Conservation (phyloP, 768 basidiomycete genomes). For the Pulveroboletus sp. region DNA sequence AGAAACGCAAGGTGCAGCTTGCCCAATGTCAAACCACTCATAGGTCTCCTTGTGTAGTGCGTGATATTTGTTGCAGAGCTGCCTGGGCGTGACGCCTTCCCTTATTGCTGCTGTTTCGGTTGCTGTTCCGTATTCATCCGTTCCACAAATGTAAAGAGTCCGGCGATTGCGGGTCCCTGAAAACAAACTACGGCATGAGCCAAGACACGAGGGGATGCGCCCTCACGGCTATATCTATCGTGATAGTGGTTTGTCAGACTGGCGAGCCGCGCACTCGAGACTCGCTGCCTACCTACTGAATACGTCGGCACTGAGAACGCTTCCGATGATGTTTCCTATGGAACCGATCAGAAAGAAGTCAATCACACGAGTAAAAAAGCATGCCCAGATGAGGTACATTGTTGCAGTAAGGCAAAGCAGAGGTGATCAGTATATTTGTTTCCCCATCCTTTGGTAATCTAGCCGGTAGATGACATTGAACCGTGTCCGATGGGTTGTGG, state of each 20-base stretch:
- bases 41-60: constrained; percentile 87
- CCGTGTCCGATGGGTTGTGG: background rate
- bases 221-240: constrained; percentile 54
- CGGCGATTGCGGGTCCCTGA: constrained; percentile 72
- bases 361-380: constrained; percentile 20
- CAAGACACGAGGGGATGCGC: constrained; percentile 18
- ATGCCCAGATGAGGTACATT: constrained; percentile 93
- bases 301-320: constrained; percentile 94
- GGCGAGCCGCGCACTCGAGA: background rate
- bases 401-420: constrained; percentile 94
- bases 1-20: constrained; percentile 15
- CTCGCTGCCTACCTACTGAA: constrained; percentile 74
- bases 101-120: constrained; percentile 96
- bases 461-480: background rate
- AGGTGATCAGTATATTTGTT: constrained; percentile 86
- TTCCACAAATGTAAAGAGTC: constrained; percentile 94
- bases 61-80: constrained; percentile 90
- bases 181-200: constrained; percentile 1
- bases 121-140: constrained; percentile 99
- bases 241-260: background rate
- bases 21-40: constrained; percentile 97
- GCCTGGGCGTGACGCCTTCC: constrained; percentile 71
- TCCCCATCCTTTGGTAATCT: constrained; percentile 82
- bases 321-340: constrained; percentile 86
- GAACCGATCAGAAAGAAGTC: constrained; percentile 1